Base-by-base conservation (phyloP, 2,329 filamentous ascomycete species). In the Lasiodiplodia sp. region DNA sequence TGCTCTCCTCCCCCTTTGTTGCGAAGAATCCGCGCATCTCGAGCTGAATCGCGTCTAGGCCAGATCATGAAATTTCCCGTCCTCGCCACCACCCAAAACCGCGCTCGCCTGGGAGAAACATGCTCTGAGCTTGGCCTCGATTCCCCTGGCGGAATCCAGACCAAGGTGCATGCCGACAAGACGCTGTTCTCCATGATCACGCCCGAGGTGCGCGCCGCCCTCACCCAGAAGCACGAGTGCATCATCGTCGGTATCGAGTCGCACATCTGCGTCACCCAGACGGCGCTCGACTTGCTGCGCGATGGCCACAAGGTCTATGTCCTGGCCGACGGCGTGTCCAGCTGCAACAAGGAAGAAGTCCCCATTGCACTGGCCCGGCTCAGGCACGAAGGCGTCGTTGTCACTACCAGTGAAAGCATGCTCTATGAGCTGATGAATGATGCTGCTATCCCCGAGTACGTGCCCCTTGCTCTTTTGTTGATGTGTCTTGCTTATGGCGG, bases 231-330 rank as follows among this genome's bases (percentile, higher is more conserved):
- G 71, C 82, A 87, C 25, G 86, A 90, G 74, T 86, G 93, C 66
- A 91, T 92, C 67, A 88, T 98, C 71, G 91, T 97, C 18, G 95
- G 95, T 47, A 97, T 98, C 77, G 95, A 98, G 82, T 88, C 89
- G 51, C 95, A 98, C 81, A 96, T 98, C 78, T 98, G 95, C 84
- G 89, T 98, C 37, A 94, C 93, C 70, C 95, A 98, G 85, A 97
- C 95, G 52, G 89, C 92, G 18, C 85, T 97, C 52, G 95, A 97
- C 82, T 82, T 97, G 60, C 82, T 96, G 53, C 83, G 84, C 25
- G 85, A 86, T 1, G 94, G 94, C 0, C 92, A 97, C 79, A 84
- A 85, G 66, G 95, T 97, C 7, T 97, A 96, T 79, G 84, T 98
- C 49, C 84, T 97, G 38, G 93, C 94, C 65, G 95, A 98, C 79